Evolutionary conservation across 352 stramenopile species (phyloP).

Genomic region (Globisporangium parvum): DNA sequence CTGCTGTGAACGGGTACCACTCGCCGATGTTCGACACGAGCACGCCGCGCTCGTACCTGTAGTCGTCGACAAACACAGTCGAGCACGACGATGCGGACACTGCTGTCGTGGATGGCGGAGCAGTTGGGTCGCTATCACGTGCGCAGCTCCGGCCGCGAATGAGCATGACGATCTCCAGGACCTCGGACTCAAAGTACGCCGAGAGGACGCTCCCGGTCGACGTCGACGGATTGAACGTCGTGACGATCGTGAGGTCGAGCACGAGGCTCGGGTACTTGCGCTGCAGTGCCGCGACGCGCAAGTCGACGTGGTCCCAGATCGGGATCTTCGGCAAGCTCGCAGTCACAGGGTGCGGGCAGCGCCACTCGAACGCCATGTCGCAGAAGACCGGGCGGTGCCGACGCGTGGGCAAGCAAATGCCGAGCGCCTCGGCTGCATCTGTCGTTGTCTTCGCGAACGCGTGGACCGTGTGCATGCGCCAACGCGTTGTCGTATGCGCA

Average conservation of each 20-base stretch:
- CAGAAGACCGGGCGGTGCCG: conserved; percentile 12
- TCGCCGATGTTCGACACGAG: conserved; percentile 29
- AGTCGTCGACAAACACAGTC: conserved; percentile 47
- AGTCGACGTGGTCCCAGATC: conserved; percentile 18
- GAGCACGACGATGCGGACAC: conserved; percentile 10
- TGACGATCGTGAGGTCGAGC: conserved; percentile 15
- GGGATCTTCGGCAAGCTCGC: conserved; percentile 5
- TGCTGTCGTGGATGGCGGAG: not conserved
- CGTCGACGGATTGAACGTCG: conserved; percentile 11
- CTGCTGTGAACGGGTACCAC: conserved; percentile 23
- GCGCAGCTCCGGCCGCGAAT: conserved; percentile 15
- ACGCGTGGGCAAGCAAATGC: conserved; percentile 11
- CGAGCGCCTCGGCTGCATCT: conserved; percentile 4
- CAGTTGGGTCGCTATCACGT: not conserved
- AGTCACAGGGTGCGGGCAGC: conserved; percentile 4
- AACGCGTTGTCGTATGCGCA: conserved; percentile 13
- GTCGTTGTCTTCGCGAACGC: conserved; percentile 7
- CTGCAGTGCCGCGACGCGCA: conserved; percentile 9
- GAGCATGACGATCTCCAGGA: conserved; percentile 21
- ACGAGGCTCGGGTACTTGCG: conserved; percentile 10
- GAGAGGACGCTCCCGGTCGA: conserved; percentile 3
- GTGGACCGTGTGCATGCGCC: conserved; percentile 15
- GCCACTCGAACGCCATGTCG: conserved; percentile 12
- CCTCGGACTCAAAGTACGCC: conserved; percentile 15
- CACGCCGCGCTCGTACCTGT: conserved; percentile 35